Percentiles rank a stretch among this genome's conserved stretches.
Conservation (phyloP, 2,329 filamentous ascomycete species). For the Macrophomina pseudophaseolina region DNA sequence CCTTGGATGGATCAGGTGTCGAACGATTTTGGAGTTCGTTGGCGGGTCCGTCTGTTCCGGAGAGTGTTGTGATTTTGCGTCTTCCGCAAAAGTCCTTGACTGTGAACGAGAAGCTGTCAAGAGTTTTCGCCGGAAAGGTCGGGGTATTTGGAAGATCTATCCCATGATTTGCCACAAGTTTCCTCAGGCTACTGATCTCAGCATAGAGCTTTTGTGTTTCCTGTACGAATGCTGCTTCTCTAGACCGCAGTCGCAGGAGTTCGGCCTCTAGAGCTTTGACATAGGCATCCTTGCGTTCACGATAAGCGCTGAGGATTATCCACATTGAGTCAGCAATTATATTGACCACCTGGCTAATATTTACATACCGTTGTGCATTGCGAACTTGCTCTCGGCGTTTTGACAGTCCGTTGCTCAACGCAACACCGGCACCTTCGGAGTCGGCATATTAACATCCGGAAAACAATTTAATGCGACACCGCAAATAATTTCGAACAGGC, state of each 20-base stretch:
- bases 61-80: too few relatives aligned
- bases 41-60: too few relatives aligned
- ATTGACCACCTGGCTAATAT: not conserved
- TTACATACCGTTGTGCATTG: constrained; percentile 39
- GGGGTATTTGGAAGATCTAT: too few relatives aligned
- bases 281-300: constrained; percentile 43
- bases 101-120: not conserved
- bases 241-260: constrained; percentile 38
- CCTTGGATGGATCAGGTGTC: too few relatives aligned
- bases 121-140: too few relatives aligned
- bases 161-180: constrained; percentile 27
- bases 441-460: too few relatives aligned
- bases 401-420: not conserved
- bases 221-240: constrained; percentile 37
- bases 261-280: constrained; percentile 37
- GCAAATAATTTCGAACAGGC: too few relatives aligned
- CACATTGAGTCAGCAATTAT: too few relatives aligned
- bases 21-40: too few relatives aligned
- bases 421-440: too few relatives aligned
- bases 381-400: constrained; percentile 46
- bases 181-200: constrained; percentile 34
- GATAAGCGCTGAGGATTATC: constrained; percentile 34
- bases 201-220: constrained; percentile 35
- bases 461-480: too few relatives aligned
- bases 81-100: not conserved